Base-by-base conservation (phyloP, 2,329 filamentous ascomycete species). In the Zasmidium cellare region DNA sequence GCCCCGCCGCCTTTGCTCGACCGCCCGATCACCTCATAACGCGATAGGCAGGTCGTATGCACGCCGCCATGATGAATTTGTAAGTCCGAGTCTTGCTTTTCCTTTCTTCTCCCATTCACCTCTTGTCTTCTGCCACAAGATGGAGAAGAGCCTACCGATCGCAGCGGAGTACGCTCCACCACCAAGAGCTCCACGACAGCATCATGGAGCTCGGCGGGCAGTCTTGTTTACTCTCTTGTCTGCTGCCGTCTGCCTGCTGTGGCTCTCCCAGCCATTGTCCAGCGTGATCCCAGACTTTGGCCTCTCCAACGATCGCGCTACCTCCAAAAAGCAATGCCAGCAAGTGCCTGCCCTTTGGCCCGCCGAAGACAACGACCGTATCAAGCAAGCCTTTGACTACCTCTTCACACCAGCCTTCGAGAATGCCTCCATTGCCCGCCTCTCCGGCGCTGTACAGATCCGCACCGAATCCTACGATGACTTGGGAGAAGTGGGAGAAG, bases 401-500 rank as follows among this genome's bases (percentile, higher is more conserved):
- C 52, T 74, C 49, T 67, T 63, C 25, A 71, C 65, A 0, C 38
- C 62, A 19, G 58, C 58, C 22, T 74, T 74, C 66, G 58, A 66
- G 14, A 71, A 72, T 52, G 65, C 62, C 9, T 71, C 71, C 3
- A 70, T 83, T 38, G 63, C 74, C 45, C 77, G 82, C 1, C 79
- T 84, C 56, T 81, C 82, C 19, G 79, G 78, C 6, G 78, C 86
- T 3, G 83, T 86, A 12, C 76, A 79, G 56, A 78, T 86, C 45
- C 79, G 80, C 0, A 80, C 82, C 0, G 72, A 85, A 45, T 83
- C 78, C 46, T 85, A 80, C 61, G 83, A 86, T 57, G 81, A 85
- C 57, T 77, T 83, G 50, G 82, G 82, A 3, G 70, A 75, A 2
- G 77, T 84, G 20, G 80, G 79, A n/a, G 70, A 80, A 41, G 83